A percentile compares a stretch with the other conserved stretches of the same genome.
phyloP scores from a whole-genome alignment of 495 filamentous ascomycete genomes.

The Trypethelium eluteriae region DNA sequence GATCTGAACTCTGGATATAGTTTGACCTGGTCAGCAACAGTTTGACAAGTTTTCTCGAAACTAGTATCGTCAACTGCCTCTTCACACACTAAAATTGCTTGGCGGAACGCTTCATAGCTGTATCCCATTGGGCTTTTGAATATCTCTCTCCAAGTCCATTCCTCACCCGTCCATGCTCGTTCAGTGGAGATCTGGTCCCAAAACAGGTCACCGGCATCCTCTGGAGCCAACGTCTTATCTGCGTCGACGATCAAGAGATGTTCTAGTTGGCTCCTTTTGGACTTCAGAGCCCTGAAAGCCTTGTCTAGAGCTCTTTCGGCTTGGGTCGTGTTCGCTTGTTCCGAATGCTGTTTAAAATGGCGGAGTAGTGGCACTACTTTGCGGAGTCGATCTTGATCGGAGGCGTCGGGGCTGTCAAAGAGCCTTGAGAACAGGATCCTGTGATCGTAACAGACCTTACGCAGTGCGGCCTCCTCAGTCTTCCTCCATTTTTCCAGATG shows the following conservation, averaged over 20 bases:
- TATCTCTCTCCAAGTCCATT: slow-evolving; percentile 39
- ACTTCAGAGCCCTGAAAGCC: slow-evolving; percentile 32
- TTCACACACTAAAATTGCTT: slow-evolving; percentile 51
- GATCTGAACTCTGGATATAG: slow-evolving; percentile 46
- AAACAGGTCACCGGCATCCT: slow-evolving; percentile 50
- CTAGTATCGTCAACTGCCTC: slow-evolving; percentile 37
- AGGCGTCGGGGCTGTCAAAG: slow-evolving; percentile 19
- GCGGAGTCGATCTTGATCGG: neutral
- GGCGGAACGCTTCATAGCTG: slow-evolving; percentile 50
- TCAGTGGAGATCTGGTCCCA: slow-evolving; percentile 37
- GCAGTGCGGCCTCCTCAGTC: slow-evolving; percentile 43
- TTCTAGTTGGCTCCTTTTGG: slow-evolving; percentile 26
- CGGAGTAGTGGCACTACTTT: slow-evolving; percentile 30
- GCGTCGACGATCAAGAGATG: slow-evolving; percentile 52
- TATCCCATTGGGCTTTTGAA: slow-evolving; percentile 47
- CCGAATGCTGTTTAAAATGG: slow-evolving; percentile 40
- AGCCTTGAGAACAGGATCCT: slow-evolving; percentile 42
- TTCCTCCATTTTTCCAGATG: slow-evolving; percentile 50
- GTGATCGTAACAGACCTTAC: slow-evolving; percentile 41
- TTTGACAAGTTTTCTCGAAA: slow-evolving; percentile 44
- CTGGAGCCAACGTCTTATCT: slow-evolving; percentile 49
- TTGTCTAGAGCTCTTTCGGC: slow-evolving; percentile 40
- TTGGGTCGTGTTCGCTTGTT: slow-evolving; percentile 37
- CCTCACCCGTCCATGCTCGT: slow-evolving; percentile 3
- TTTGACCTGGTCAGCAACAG: slow-evolving; percentile 39